Evolutionary conservation across 371 early-diverging fungal species (phyloP), one percentile per base, ranked within the genome.

Genomic region (Lichtheimia hyalospora): DNA sequence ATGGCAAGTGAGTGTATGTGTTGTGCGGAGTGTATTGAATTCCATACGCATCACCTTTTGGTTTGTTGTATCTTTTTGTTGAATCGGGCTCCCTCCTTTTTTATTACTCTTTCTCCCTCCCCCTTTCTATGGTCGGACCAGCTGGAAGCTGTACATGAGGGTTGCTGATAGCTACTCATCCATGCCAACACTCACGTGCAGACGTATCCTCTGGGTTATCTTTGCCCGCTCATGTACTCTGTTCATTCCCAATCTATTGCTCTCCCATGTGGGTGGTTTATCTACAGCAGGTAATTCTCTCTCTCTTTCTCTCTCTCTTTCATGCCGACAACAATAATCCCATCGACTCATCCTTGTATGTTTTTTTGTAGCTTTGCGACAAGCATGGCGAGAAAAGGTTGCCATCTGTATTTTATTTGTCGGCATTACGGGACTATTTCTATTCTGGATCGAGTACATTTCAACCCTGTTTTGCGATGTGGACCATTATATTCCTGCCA

Each of bases 301-400:
- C n/a, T n/a, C n/a, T n/a, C n/a, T n/a, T n/a, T n/a, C n/a, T n/a
- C n/a, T n/a, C n/a, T n/a, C n/a, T n/a, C n/a, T n/a, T n/a, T n/a
- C n/a, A 13, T 15, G 41, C 44, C 8, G 21, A 15, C 50, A 18
- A 2, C 16, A 13, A 44, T 25, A 16, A n/a, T n/a, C 18, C 52
- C 27, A 24, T n/a, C 41, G 39, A 42, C 20, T 49, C 23, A 48
- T 20, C 48, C 43, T 44, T 40, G 28, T 20, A 41, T n/a, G n/a
- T n/a, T n/a, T n/a, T n/a, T n/a, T n/a, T n/a, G 20, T 42, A 79
- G 80, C 65, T 25, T 67, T 68, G 50, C 73, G 80, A 13, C 70
- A 62, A 21, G 73, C 73, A 34, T 79, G 76, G 76, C 66, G 77
- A 42, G 81, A 81, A 68, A 81, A 81, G 57, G 63, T 81, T 12